Percentiles rank a stretch among this genome's conserved stretches.
These are phyloP conservation scores for Cyclotella baltica DNA, from an alignment of 108 stramenopile species.

Conservation along the genomic window DNA sequence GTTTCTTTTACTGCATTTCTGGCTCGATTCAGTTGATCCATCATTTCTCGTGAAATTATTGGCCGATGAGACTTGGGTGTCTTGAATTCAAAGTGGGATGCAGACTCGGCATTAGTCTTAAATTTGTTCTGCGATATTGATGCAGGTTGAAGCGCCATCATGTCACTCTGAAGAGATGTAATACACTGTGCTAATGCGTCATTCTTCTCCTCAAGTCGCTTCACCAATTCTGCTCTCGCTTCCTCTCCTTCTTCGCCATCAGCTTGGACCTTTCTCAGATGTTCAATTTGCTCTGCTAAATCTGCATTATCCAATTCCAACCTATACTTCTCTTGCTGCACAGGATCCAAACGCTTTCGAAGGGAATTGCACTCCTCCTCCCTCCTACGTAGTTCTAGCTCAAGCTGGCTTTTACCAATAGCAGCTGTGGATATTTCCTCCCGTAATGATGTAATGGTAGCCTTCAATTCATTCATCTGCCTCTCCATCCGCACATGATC, in stretches of 20 bases:
- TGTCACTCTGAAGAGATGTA: slow-evolving; percentile 20
- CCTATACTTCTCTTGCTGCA: slow-evolving; percentile 41
- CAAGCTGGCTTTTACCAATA: slow-evolving; percentile 33
- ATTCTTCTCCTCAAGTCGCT: slow-evolving; percentile 30
- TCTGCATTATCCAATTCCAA: slow-evolving; percentile 33
- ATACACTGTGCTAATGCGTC: slow-evolving; percentile 22
- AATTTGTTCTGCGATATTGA: slow-evolving; percentile 3
- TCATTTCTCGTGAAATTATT: slow-evolving; percentile 13
- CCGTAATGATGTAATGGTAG: slow-evolving; percentile 22
- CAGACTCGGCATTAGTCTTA: neutral
- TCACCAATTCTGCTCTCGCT: neutral
- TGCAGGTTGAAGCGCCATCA: slow-evolving; percentile 19
- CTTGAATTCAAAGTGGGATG: neutral
- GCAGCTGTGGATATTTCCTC: slow-evolving; percentile 44
- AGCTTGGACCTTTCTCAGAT: slow-evolving; percentile 7
- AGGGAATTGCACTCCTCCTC: slow-evolving; percentile 21
- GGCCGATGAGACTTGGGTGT: neutral
- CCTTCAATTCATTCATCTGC: slow-evolving; percentile 28
- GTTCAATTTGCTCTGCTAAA: slow-evolving; percentile 33
- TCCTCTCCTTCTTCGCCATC: neutral
- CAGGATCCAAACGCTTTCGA: slow-evolving; percentile 26
- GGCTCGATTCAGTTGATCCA: slow-evolving; percentile 33
- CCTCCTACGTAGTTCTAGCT: slow-evolving; percentile 31
- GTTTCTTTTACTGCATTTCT: slow-evolving; percentile 39
- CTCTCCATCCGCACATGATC: slow-evolving; percentile 23